A percentile compares a stretch with the other conserved stretches of the same genome.
Conservation (phyloP, 305 asterid genomes). For the Coffea humblotiana region DNA sequence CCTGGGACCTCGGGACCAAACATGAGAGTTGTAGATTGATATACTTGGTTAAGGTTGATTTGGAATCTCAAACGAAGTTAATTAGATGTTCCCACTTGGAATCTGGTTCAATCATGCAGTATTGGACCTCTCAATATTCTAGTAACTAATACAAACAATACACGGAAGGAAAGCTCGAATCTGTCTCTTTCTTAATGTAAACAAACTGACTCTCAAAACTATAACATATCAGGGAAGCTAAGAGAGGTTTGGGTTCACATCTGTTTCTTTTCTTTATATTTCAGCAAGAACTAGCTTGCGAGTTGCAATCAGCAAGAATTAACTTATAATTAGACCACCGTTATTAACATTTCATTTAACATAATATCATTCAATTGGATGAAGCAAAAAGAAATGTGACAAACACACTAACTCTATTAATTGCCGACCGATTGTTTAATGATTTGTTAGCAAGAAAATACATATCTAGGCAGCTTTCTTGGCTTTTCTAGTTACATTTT, state of each 20-base stretch:
- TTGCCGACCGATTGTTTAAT: background rate
- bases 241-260: background rate
- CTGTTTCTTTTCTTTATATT: background rate
- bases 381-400: background rate
- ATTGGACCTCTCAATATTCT: background rate
- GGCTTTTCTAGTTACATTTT: no score
- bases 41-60: background rate
- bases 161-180: background rate
- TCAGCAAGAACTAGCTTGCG: background rate
- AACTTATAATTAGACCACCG: background rate
- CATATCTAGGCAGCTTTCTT: no score
- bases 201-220: background rate
- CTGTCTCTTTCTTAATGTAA: background rate
- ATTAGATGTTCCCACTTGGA: background rate
- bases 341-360: background rate
- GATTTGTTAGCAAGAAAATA: background rate
- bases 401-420: background rate
- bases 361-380: background rate
- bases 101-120: background rate
- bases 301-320: background rate
- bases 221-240: background rate
- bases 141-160: background rate
- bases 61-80: background rate
- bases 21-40: no score
- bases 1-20: background rate